These are phyloP conservation scores for Chondrus crispus DNA, from an alignment of 23 red algal genomes.

Conservation along the genomic window DNA sequence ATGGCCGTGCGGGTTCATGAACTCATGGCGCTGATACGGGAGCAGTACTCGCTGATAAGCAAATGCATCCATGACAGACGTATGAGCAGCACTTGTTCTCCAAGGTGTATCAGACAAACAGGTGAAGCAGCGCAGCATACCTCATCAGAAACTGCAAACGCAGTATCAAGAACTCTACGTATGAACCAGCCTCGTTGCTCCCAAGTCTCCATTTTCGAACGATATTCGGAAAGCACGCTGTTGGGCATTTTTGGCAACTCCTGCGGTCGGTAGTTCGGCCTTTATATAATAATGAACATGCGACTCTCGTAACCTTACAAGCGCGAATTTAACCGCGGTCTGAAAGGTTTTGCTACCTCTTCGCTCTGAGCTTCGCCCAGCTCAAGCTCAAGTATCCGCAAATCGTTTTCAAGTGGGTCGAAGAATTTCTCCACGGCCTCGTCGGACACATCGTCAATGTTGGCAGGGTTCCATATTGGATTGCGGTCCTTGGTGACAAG, in stretches of 20 bases:
- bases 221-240: neutral
- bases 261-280: neutral
- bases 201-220: neutral
- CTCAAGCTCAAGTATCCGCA: slow-evolving; percentile 21
- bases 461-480: slow-evolving; percentile 59
- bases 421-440: slow-evolving; percentile 54
- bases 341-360: too few relatives aligned
- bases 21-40: neutral
- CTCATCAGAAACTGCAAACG: too few relatives aligned
- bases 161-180: too few relatives aligned
- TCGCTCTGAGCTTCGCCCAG: too few relatives aligned
- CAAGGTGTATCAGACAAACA: too few relatives aligned
- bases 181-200: too few relatives aligned
- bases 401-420: slow-evolving; percentile 43
- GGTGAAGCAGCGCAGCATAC: too few relatives aligned
- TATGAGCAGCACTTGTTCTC: too few relatives aligned
- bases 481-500: slow-evolving; percentile 77
- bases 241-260: neutral
- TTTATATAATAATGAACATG: too few relatives aligned
- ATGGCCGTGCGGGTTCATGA: neutral
- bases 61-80: too few relatives aligned
- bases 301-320: too few relatives aligned
- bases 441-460: slow-evolving; percentile 30
- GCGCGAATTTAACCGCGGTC: too few relatives aligned
- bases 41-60: neutral